Conservation (phyloP, 768 basidiomycete species). For the Psilocybe subaeruginosa region DNA sequence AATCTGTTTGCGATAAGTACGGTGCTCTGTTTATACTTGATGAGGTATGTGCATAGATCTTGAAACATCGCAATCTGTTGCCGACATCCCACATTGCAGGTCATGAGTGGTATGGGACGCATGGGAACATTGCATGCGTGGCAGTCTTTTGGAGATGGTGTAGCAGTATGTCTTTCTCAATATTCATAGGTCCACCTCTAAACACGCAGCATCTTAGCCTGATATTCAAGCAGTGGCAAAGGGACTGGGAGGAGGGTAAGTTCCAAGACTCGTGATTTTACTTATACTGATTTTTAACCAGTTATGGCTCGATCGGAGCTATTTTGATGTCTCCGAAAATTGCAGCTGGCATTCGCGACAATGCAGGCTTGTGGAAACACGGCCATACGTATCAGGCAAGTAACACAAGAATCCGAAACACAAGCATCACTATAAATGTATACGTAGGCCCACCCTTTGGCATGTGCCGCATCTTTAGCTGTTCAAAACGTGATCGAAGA, state of each 20-base stretch:
- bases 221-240: constrained; percentile 91
- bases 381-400: constrained; percentile 84
- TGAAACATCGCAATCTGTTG: constrained; percentile 1
- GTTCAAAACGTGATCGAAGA: constrained; percentile 74
- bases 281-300: constrained; percentile 27
- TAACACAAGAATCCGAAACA: background rate
- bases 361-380: constrained; percentile 79
- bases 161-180: constrained; percentile 37
- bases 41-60: constrained; percentile 51
- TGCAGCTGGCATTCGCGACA: constrained; percentile 65
- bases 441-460: constrained; percentile 67
- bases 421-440: background rate
- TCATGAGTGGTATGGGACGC: constrained; percentile 94
- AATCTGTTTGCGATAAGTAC: constrained; percentile 77
- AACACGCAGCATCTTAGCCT: constrained; percentile 42
- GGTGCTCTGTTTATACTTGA: constrained; percentile 84
- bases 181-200: background rate
- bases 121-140: constrained; percentile 87
- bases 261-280: background rate
- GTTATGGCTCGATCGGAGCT: constrained; percentile 84
- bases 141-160: constrained; percentile 81
- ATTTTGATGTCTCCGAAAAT: constrained; percentile 76
- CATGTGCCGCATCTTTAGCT: constrained; percentile 80
- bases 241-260: constrained; percentile 86
- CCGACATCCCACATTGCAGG: constrained; percentile 27